A percentile compares a stretch with the other conserved stretches of the same genome.
Conservation (phyloP, 352 stramenopile species). For the Phytophthora sp. region DNA sequence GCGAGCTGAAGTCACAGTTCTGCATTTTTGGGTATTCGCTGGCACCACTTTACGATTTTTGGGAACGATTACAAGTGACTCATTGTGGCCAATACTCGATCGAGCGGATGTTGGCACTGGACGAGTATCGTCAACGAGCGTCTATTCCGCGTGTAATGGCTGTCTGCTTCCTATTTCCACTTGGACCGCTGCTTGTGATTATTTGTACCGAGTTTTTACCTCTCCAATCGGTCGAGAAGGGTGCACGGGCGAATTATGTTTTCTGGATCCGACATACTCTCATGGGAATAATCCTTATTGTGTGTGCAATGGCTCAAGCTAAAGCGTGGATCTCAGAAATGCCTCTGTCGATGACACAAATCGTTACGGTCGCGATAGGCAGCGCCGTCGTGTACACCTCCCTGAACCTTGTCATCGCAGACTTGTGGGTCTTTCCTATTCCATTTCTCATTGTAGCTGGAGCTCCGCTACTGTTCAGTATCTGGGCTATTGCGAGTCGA, state of each 20-base stretch:
- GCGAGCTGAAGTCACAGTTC: no score
- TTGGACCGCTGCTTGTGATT: slow-evolving; percentile 21
- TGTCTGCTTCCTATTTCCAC: slow-evolving; percentile 23
- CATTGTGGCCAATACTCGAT: slow-evolving; percentile 44
- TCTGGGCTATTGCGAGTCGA: slow-evolving; percentile 21
- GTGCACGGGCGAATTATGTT: slow-evolving; percentile 28
- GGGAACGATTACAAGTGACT: slow-evolving; percentile 38
- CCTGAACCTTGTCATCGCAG: slow-evolving; percentile 26
- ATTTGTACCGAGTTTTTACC: slow-evolving; percentile 25
- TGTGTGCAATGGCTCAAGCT: slow-evolving; percentile 18
- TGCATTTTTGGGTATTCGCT: slow-evolving; percentile 15
- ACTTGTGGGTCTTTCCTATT: slow-evolving; percentile 44
- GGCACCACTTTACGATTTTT: slow-evolving; percentile 27
- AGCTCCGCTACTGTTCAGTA: slow-evolving; percentile 29
- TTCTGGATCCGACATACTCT: slow-evolving; percentile 38
- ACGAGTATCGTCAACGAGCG: slow-evolving; percentile 33
- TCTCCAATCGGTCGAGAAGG: slow-evolving; percentile 11
- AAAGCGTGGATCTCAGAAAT: slow-evolving; percentile 36
- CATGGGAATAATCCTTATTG: slow-evolving; percentile 12
- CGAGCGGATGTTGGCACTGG: slow-evolving; percentile 35
- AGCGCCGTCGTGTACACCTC: slow-evolving; percentile 20
- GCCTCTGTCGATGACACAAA: slow-evolving; percentile 15
- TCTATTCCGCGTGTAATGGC: slow-evolving; percentile 17
- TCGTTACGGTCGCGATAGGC: slow-evolving; percentile 15
- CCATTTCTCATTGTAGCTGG: slow-evolving; percentile 42